Evolutionary conservation across 306 rosid species (phyloP).

Genomic region (Corylus heterophylla): DNA sequence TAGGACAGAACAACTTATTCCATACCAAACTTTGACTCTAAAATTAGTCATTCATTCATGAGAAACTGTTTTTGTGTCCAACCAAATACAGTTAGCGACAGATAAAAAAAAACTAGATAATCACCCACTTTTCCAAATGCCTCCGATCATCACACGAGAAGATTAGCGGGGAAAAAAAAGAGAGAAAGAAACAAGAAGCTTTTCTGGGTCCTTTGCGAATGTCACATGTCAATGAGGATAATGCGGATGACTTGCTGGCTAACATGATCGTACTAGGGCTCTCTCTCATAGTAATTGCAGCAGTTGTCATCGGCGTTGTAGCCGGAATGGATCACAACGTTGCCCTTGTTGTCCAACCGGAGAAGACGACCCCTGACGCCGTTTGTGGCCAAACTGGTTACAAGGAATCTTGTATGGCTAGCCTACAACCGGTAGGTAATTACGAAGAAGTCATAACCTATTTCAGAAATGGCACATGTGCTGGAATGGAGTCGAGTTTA

Average conservation of each 20-base stretch:
- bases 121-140: no score
- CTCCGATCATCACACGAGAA: no score
- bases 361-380: background rate
- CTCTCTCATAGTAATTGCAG: constrained; percentile 21
- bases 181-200: no score
- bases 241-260: background rate
- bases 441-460: background rate
- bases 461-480: background rate
- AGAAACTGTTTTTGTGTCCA: background rate
- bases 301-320: constrained; percentile 4
- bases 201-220: background rate
- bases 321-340: background rate
- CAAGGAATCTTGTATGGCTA: background rate
- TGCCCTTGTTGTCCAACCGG: no score
- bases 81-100: background rate
- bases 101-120: no score
- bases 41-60: no score
- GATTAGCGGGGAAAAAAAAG: no score
- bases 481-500: no score
- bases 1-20: no score
- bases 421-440: background rate
- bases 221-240: background rate
- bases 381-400: background rate
- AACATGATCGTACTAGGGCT: constrained; percentile 31
- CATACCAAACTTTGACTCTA: no score